A percentile compares a stretch with the other conserved stretches of the same genome.
These are phyloP conservation scores for Conticribra guillardii DNA, from an alignment of 108 stramenopile species.

Conservation along the genomic window DNA sequence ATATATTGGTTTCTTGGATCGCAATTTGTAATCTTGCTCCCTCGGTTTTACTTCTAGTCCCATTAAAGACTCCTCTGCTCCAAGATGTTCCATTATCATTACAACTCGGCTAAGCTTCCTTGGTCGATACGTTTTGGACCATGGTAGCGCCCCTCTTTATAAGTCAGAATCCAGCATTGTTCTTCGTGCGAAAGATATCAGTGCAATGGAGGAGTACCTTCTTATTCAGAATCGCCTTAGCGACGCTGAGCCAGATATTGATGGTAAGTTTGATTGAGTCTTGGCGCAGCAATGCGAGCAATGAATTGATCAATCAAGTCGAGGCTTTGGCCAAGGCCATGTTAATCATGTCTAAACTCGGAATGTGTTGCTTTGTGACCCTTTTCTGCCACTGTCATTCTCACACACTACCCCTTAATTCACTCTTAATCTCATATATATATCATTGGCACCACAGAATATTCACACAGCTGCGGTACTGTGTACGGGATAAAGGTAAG, in stretches of 20 bases:
- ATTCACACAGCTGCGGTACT: conserved; percentile 17
- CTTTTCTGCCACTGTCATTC: no score
- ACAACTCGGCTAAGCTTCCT: conserved; percentile 40
- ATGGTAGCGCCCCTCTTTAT: conserved; percentile 23
- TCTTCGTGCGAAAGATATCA: conserved; percentile 46
- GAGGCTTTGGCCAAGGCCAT: no score
- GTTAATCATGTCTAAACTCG: no score
- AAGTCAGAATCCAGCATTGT: conserved; percentile 45
- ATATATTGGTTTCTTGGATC: no score
- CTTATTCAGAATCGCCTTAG: conserved; percentile 19
- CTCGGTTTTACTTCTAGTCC: conserved; percentile 17
- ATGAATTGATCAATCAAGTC: no score
- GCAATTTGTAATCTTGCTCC: no score
- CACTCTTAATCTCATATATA: no score
- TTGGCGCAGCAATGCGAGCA: no score
- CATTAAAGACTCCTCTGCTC: conserved; percentile 44
- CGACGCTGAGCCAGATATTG: conserved; percentile 31
- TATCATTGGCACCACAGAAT: no score
- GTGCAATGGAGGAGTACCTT: conserved; percentile 40
- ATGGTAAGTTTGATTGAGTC: no score
- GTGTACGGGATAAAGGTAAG: conserved; percentile 30
- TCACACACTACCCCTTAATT: no score
- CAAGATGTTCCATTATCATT: conserved; percentile 34
- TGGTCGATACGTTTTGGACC: conserved; percentile 40
- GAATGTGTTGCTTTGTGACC: no score